Evolutionary conservation across 176 grass and related monocot genomes (phyloP), one percentile per base, ranked within the genome.

Genomic region (Oryza longistaminata): DNA sequence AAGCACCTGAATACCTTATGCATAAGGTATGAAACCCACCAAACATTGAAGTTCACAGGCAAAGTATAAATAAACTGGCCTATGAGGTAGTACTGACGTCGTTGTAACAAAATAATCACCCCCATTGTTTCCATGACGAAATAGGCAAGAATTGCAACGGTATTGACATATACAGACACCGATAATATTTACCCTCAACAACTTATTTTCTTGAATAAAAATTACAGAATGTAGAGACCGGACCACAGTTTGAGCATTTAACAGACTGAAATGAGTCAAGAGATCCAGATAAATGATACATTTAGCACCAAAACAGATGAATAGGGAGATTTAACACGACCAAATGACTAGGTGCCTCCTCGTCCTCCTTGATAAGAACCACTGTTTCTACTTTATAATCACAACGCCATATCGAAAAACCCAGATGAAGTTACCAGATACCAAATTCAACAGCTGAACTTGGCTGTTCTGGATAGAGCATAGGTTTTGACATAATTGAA

Each of bases 141-240:
- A 5, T 8, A 68, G 49, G 14, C 16, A 43, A 43, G 3, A 64
- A 15, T 7, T 42, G n/a, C 44, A 52, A 40, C 11, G 11, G 21
- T 21, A 17, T 61, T 26, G 7, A 16, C 17, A 11, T n/a, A n/a
- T 2, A 33, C 5, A 17, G 60, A 40, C 1, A 87, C 5, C 11
- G 61, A 81, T 16, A n/a, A 74, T 42, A 75, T 15, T 48, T 60
- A 0, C 19, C 70, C 64, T 25, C 7, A 66, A 11, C 61, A 78
- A 43, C 3, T 84, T 84, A 74, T 88, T 84, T 61, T 7, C 25
- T 45, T 17, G 35, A 21, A 46, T 68, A 60, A 62, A 26, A 74
- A 70, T 68, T 89, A 89, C 87, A 85, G 25, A 46, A 68, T 39
- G 62, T n/a, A n/a, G 31, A 77, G 46, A 70, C 37, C 25, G 1